Evolutionary conservation across 2,329 filamentous ascomycete species (phyloP).

Genomic region (Penicillium sp.): DNA sequence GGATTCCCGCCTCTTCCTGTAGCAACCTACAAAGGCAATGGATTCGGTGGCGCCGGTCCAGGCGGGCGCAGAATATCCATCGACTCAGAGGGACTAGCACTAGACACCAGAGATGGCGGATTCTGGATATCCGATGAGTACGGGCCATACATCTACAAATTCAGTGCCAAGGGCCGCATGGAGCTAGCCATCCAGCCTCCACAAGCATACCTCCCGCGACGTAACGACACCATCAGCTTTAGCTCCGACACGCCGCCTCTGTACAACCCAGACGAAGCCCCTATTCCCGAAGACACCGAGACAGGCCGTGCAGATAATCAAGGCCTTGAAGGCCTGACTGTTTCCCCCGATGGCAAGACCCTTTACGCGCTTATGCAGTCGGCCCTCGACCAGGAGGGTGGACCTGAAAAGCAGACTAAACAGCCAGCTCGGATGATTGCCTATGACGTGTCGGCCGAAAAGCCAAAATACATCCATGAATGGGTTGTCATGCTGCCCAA

Average conservation of each 20-base stretch:
- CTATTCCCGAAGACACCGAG: slow-evolving; percentile 54
- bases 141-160: slow-evolving; percentile 66
- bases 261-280: slow-evolving; percentile 50
- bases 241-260: slow-evolving; percentile 60
- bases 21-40: slow-evolving; percentile 62
- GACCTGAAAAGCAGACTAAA: slow-evolving; percentile 51
- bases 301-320: slow-evolving; percentile 68
- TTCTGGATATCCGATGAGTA: slow-evolving; percentile 71
- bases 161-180: slow-evolving; percentile 56
- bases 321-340: slow-evolving; percentile 66
- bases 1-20: slow-evolving; percentile 61
- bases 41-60: slow-evolving; percentile 58
- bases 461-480: slow-evolving; percentile 53
- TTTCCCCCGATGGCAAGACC: slow-evolving; percentile 58
- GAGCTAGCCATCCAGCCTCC: slow-evolving; percentile 61
- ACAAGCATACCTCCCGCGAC: slow-evolving; percentile 58
- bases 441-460: slow-evolving; percentile 54
- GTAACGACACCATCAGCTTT: slow-evolving; percentile 60
- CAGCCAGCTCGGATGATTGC: slow-evolving; percentile 59
- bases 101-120: slow-evolving; percentile 52
- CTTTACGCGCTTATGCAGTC: slow-evolving; percentile 64
- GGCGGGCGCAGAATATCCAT: slow-evolving; percentile 58
- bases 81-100: slow-evolving; percentile 63
- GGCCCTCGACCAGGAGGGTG: slow-evolving; percentile 60
- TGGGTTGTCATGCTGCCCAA: slow-evolving; percentile 63